These are phyloP conservation scores for Erysimum cheiri DNA, from an alignment of 441 rosid genomes.

Conservation along the genomic window DNA sequence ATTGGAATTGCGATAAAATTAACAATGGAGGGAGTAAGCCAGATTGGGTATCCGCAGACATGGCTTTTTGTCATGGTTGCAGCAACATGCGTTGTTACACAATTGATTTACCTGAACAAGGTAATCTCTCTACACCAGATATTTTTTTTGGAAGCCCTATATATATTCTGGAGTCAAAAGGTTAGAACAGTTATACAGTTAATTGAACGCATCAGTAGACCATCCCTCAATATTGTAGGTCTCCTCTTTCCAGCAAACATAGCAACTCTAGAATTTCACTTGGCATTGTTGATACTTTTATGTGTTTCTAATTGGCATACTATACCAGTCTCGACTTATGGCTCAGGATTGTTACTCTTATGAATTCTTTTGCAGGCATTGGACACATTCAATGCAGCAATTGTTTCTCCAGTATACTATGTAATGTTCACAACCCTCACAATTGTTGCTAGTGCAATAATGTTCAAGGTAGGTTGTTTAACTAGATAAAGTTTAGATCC, in stretches of 20 bases:
- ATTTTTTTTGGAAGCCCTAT: background rate
- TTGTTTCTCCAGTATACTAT: conserved; percentile 74
- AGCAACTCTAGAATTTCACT: conserved; percentile 13
- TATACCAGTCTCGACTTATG: background rate
- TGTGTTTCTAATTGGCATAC: background rate
- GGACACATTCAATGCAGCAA: conserved; percentile 70
- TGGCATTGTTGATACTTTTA: background rate
- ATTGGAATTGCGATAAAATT: conserved; percentile 89
- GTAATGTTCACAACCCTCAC: conserved; percentile 80
- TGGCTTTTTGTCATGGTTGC: conserved; percentile 91
- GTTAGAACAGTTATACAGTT: background rate
- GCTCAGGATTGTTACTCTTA: conserved; percentile 9
- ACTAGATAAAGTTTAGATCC: background rate
- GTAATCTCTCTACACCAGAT: conserved; percentile 46
- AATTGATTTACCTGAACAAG: conserved; percentile 87
- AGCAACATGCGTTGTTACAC: conserved; percentile 76
- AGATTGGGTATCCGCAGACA: conserved; percentile 71
- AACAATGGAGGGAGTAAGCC: conserved; percentile 82
- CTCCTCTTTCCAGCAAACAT: background rate
- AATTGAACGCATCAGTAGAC: conserved; percentile 1
- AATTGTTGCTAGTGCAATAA: conserved; percentile 69
- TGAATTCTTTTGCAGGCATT: conserved; percentile 53
- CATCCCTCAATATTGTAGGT: conserved; percentile 4
- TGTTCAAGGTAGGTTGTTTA: conserved; percentile 60
- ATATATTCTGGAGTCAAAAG: background rate